Evolutionary conservation across 2,329 filamentous ascomycete species (phyloP), one percentile per base, ranked within the genome.

Genomic region (Cordyceps farinosa): DNA sequence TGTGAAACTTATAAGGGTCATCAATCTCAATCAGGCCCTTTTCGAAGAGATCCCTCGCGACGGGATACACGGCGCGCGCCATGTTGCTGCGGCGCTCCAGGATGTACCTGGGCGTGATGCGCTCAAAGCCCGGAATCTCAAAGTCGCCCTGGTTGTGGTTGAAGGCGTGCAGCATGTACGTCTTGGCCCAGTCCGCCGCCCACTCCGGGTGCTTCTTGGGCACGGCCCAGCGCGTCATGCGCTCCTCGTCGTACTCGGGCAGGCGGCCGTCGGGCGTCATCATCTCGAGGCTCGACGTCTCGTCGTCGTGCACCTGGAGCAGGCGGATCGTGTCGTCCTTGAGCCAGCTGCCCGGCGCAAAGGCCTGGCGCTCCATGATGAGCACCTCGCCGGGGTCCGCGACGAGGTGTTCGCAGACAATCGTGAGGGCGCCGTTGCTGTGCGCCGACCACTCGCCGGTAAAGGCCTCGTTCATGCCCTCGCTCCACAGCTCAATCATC

Each of bases 391-490:
- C 45, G 8, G 65, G 42, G 9, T 63, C 57, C 17, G 50, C 29
- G 27, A 51, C 57, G 7, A 92, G 77, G 64, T 78, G 78, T 67
- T 88, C 88, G 15, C 76, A 64, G 8, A 69, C 30, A 30, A 27
- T 27, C 8, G 67, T 70, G 3, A 71, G 60, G 3, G 66, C 62
- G 5, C 38, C 45, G 62, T 70, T 67, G 60, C 67, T 67, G 52
- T 70, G 68, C 6, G 66, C 66, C n/a, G 65, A 66, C 67, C 68
- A 71, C 3, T 38, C 50, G 29, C 70, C 69, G 48, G 68, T 57
- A 53, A 67, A 72, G 32, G 65, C 69, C 1, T 62, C 38, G 63
- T 71, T 63, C 66, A 68, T 68, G n/a, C 34, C 54, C n/a, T 59
- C 47, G 34, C 36, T 32, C 62, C 51, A 64, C 8, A 48, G n/a